Percentiles rank a stretch among this genome's conserved stretches.
Conservation (phyloP, 208 protist species). For the Trypanosoma vivax region DNA sequence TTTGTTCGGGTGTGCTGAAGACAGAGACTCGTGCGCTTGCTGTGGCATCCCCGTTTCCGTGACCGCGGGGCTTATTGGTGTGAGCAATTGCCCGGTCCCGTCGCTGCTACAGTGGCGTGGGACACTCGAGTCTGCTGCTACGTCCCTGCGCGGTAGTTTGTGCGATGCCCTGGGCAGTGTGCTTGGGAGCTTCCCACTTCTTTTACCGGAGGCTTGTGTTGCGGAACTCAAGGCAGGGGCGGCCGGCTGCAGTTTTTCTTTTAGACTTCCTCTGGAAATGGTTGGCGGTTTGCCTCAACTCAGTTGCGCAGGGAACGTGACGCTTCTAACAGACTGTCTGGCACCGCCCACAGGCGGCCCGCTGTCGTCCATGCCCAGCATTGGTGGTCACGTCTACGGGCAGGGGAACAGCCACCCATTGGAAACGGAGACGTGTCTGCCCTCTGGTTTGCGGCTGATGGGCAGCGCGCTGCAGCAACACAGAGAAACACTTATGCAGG, state of each 20-base stretch:
- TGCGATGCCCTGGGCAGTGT: not conserved
- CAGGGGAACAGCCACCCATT: not conserved
- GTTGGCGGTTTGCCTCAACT: not conserved
- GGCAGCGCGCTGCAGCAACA: conserved; percentile 7
- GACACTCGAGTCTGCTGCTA: not conserved
- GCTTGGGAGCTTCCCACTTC: conserved; percentile 1
- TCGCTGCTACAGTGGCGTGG: conserved; percentile 1
- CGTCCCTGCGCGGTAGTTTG: not conserved
- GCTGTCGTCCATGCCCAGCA: not conserved
- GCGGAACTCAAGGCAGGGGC: not conserved
- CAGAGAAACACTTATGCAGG: not conserved
- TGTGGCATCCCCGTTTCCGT: not conserved
- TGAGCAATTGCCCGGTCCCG: not conserved
- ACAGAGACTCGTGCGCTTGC: not conserved
- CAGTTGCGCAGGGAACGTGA: not conserved
- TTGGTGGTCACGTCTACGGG: too few species aligned
- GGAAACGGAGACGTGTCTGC: not conserved
- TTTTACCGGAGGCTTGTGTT: not conserved
- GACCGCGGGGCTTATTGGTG: too few species aligned
- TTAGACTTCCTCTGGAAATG: not conserved
- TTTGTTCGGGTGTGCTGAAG: not conserved
- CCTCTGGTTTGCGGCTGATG: conserved; percentile 10
- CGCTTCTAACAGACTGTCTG: not conserved
- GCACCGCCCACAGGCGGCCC: not conserved
- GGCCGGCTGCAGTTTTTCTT: not conserved